A percentile compares a stretch with the other conserved stretches of the same genome.
These are phyloP conservation scores for Metschnikowia bowlesiae DNA, from an alignment of 805 yeast genomes.

Conservation along the genomic window DNA sequence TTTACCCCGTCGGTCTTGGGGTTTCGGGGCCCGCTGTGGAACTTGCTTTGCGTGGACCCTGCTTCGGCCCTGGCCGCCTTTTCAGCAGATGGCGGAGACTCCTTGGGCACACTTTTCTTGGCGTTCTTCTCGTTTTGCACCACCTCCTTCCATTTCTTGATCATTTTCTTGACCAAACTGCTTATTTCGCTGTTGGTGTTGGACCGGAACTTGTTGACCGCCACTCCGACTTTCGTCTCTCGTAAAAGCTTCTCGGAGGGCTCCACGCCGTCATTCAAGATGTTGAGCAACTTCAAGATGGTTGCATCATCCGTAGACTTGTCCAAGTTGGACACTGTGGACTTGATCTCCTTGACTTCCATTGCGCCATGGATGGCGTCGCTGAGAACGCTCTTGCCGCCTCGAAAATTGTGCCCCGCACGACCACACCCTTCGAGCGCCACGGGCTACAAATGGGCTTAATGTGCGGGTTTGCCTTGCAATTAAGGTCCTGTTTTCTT, in stretches of 20 bases:
- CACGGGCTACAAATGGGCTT: too few relatives aligned
- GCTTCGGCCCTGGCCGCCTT: conserved; percentile 11
- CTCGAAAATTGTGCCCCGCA: not conserved
- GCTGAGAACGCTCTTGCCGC: not conserved
- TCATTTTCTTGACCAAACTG: conserved; percentile 72
- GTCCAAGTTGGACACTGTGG: conserved; percentile 68
- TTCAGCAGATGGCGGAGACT: conserved; percentile 6
- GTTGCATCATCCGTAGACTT: conserved; percentile 61
- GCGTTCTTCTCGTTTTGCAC: conserved; percentile 62
- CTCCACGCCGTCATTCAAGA: conserved; percentile 63
- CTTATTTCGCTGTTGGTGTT: conserved; percentile 64
- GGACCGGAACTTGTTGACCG: conserved; percentile 82
- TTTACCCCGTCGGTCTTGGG: conserved; percentile 78
- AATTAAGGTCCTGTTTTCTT: too few relatives aligned
- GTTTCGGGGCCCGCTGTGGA: conserved; percentile 57
- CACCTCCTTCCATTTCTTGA: conserved; percentile 84
- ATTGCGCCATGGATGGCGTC: conserved; percentile 23
- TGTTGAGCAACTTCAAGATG: conserved; percentile 59
- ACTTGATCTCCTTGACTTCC: conserved; percentile 71
- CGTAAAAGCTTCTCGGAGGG: conserved; percentile 85
- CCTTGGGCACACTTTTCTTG: conserved; percentile 22
- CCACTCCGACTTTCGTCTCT: conserved; percentile 96
- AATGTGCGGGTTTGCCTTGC: too few relatives aligned
- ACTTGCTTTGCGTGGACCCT: conserved; percentile 31
- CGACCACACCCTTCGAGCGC: not conserved